These are phyloP conservation scores for Corchorus capsularis DNA, from an alignment of 345 rosid species.

Conservation along the genomic window DNA sequence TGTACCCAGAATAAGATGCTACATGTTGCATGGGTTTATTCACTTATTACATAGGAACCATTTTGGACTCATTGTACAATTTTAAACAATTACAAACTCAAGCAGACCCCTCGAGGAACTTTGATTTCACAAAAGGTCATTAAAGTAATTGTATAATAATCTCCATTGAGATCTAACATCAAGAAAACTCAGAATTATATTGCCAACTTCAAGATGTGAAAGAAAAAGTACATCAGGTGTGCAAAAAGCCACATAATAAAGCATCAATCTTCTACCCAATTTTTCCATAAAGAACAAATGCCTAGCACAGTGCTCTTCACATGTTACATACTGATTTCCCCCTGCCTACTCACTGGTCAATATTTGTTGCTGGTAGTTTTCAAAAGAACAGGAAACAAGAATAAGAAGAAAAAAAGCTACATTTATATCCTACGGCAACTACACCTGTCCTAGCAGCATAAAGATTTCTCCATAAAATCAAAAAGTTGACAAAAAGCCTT, in stretches of 20 bases:
- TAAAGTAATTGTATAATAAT: neutral
- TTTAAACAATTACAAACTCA: neutral
- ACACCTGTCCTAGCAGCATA: constrained; percentile 4
- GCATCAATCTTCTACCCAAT: neutral
- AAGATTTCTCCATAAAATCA: neutral
- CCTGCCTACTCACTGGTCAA: neutral
- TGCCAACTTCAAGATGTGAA: neutral
- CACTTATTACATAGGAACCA: neutral
- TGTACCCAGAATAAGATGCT: neutral
- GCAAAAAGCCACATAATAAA: constrained; percentile 5
- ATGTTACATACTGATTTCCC: neutral
- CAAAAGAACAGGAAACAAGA: neutral
- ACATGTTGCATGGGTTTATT: neutral
- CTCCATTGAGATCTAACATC: neutral
- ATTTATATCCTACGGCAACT: neutral
- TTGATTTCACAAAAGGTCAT: neutral
- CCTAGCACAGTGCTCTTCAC: neutral
- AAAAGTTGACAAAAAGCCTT: neutral
- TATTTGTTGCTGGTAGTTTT: neutral
- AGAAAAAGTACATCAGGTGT: neutral
- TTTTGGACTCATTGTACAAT: neutral
- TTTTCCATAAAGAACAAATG: neutral
- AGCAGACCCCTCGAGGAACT: neutral
- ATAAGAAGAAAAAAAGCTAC: neutral
- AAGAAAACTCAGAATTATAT: neutral